phyloP scores from a whole-genome alignment of 2,329 filamentous ascomycete genomes.

The Onygena corvina region DNA sequence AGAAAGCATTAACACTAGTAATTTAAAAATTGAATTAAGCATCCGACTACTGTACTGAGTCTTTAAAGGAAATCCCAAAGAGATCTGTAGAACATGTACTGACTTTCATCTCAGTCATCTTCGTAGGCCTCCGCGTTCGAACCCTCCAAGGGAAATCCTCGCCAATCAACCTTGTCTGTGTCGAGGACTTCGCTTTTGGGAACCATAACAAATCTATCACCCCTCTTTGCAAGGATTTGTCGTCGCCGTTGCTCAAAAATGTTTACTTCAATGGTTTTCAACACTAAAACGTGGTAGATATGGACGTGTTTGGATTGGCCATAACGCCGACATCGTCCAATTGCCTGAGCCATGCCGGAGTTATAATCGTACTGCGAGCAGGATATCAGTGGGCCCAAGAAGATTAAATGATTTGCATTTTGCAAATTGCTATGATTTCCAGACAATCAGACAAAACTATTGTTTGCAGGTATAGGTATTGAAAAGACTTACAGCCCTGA shows the following conservation, averaged over 20 bases:
- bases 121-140: slow-evolving; percentile 20
- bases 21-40: too few relatives aligned
- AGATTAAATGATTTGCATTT: slow-evolving; percentile 53
- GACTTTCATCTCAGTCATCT: slow-evolving; percentile 5
- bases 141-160: slow-evolving; percentile 21
- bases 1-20: too few relatives aligned
- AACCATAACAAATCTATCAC: slow-evolving; percentile 18
- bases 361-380: slow-evolving; percentile 44
- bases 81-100: neutral
- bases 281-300: slow-evolving; percentile 42
- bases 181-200: slow-evolving; percentile 16
- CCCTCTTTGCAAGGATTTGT: slow-evolving; percentile 22
- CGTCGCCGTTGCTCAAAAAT: slow-evolving; percentile 30
- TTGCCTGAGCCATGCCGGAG: slow-evolving; percentile 49
- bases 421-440: slow-evolving; percentile 43
- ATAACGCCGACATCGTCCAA: slow-evolving; percentile 48
- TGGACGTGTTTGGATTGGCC: slow-evolving; percentile 47
- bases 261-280: slow-evolving; percentile 36
- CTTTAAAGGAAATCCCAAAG: neutral
- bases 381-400: slow-evolving; percentile 45
- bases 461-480: neutral
- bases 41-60: too few relatives aligned
- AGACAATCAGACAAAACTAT: neutral
- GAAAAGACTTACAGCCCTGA: slow-evolving; percentile 45
- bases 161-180: slow-evolving; percentile 19